Percentiles rank a stretch among this genome's conserved stretches.
Conservation (phyloP, 2,329 filamentous ascomycete genomes). For the Fragosphaeria purpurea region DNA sequence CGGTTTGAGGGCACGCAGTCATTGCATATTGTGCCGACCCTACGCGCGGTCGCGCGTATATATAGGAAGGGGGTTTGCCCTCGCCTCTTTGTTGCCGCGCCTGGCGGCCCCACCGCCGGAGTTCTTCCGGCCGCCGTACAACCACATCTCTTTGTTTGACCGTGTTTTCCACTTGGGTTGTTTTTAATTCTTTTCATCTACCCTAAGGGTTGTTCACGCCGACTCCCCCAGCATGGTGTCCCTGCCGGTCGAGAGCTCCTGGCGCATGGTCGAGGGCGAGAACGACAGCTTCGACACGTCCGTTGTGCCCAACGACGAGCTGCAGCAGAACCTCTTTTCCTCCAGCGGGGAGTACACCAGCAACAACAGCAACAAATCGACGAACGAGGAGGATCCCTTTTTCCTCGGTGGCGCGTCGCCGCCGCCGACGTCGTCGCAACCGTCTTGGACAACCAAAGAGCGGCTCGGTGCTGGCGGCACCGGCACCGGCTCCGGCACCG, state of each 20-base stretch:
- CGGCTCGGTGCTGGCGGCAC: background rate
- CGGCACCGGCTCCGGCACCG: background rate
- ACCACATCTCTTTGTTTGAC: no score
- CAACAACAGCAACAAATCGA: background rate
- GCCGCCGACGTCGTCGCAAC: slow-evolving; percentile 30
- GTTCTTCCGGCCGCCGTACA: no score
- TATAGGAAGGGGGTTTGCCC: no score
- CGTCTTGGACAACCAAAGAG: no score
- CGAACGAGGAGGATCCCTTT: slow-evolving; percentile 4
- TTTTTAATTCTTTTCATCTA: background rate
- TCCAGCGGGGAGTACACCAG: slow-evolving; percentile 23
- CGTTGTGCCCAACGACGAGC: slow-evolving; percentile 37
- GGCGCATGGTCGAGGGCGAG: slow-evolving; percentile 52
- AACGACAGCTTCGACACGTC: slow-evolving; percentile 51
- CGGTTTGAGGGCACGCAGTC: no score
- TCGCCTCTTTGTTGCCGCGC: no score
- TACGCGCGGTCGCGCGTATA: no score
- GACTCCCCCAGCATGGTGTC: slow-evolving; percentile 8
- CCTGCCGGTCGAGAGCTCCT: slow-evolving; percentile 42
- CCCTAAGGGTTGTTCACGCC: no score
- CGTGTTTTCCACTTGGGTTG: no score
- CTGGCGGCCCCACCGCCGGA: no score
- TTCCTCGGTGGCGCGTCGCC: background rate
- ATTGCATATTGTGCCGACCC: no score
- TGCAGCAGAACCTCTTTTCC: no score